These are phyloP conservation scores for Cynara cardunculus DNA, from an alignment of 129 eudicot species.

Conservation along the genomic window DNA sequence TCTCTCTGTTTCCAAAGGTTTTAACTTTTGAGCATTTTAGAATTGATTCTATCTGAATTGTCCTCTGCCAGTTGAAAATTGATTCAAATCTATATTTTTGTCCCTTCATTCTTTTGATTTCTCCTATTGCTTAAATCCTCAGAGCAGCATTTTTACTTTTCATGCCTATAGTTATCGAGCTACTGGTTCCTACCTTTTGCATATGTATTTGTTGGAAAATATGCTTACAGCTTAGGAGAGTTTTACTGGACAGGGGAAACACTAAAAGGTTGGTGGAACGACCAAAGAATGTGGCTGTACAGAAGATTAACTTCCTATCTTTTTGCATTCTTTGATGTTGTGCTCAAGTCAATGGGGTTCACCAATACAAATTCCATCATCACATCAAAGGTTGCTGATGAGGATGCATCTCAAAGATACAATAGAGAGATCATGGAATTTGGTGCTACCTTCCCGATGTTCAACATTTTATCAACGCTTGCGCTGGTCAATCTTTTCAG, in stretches of 20 bases:
- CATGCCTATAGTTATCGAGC: slow-evolving; percentile 30
- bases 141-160: background rate
- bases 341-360: slow-evolving; percentile 21
- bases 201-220: slow-evolving; percentile 18
- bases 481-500: slow-evolving; percentile 21
- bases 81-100: too few relatives aligned
- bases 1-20: slow-evolving; percentile 39
- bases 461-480: slow-evolving; percentile 33
- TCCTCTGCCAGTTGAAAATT: too few relatives aligned
- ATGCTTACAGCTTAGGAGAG: slow-evolving; percentile 35
- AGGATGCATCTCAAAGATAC: slow-evolving; percentile 25
- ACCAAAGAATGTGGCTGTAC: slow-evolving; percentile 41
- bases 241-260: slow-evolving; percentile 25
- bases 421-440: slow-evolving; percentile 30
- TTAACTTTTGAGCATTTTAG: background rate
- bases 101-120: background rate
- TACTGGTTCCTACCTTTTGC: slow-evolving; percentile 35
- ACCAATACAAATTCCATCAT: slow-evolving; percentile 12
- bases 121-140: background rate
- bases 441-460: slow-evolving; percentile 37
- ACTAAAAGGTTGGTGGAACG: slow-evolving; percentile 41
- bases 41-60: too few relatives aligned
- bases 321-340: slow-evolving; percentile 26
- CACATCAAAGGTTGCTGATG: slow-evolving; percentile 26
- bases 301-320: slow-evolving; percentile 33